Evolutionary conservation across 768 basidiomycete species (phyloP), one percentile per base, ranked within the genome.

Genomic region (Trametopsis cervina): DNA sequence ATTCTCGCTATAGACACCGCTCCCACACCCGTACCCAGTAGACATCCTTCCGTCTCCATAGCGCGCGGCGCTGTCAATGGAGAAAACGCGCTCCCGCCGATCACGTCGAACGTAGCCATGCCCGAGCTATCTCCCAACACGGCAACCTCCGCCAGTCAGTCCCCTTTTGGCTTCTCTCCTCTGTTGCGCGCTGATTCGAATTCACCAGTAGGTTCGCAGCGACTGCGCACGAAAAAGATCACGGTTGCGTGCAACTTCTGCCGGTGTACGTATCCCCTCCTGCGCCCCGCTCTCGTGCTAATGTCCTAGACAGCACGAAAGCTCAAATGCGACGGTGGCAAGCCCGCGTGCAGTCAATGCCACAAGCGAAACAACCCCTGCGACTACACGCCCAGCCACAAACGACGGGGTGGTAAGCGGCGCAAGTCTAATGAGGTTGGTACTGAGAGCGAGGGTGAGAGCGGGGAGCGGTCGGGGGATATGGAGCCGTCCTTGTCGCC

Each of bases 231-330:
- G 46, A 89, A 89, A 72, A 89, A 91, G 67, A 90, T 90, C 46
- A 88, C 84, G 18, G 87, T 90, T 39, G 89, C 89, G 33, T 91
- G 89, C 70, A 89, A 91, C 65, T 91, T 91, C 64, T 91, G 89
- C 69, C 83, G 89, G 53, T 89, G 89, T 89, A 64, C 68, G 86
- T 75, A 39, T 36, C 47, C 45, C 49, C 46, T 40, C 53, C 52
- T 58, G 18, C 33, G 36, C 22, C 44, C 52, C n/a, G n/a, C 5
- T 47, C 42, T 44, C 57, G 55, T 58, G 45, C 59, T 59, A 33
- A 46, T 51, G 43, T 45, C 37, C 51, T 44, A 54, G 52, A 44
- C 64, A 90, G 89, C 88, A 42, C 81, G 89, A 51, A 91, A 91
- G 69, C 74, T 91, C 37, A 90, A 90, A 70, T 91, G 89, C 63